Percentiles rank a stretch among this genome's conserved stretches.
Conservation (phyloP, 768 basidiomycete genomes). For the Mycena polygramma region DNA sequence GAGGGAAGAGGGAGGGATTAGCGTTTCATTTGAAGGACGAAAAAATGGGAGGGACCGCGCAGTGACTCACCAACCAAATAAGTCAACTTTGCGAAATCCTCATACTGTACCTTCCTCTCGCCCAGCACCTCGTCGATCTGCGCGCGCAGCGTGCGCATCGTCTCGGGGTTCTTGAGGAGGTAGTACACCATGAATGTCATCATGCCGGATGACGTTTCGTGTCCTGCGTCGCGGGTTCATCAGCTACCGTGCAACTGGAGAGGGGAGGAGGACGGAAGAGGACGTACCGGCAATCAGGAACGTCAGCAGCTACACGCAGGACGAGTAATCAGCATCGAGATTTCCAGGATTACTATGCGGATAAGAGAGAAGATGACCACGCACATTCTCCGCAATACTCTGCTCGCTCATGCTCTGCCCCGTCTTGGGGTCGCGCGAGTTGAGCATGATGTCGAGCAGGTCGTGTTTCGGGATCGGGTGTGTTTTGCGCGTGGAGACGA, state of each 20-base stretch:
- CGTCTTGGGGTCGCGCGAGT: constrained; percentile 58
- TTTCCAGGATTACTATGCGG: too few species aligned
- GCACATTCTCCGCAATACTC: constrained; percentile 58
- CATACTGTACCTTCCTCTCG: constrained; percentile 49
- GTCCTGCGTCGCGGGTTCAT: too few species aligned
- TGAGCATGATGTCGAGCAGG: constrained; percentile 60
- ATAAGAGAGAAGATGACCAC: constrained; percentile 12
- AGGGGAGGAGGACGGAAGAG: too few species aligned
- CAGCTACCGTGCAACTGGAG: too few species aligned
- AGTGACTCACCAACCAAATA: constrained; percentile 44
- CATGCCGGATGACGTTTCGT: constrained; percentile 45
- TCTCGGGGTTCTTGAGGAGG: constrained; percentile 57
- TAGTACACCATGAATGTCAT: constrained; percentile 58
- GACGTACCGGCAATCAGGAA: constrained; percentile 62
- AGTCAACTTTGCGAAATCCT: constrained; percentile 56
- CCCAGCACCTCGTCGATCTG: constrained; percentile 63
- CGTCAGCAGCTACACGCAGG: constrained; percentile 52
- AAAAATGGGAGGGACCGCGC: too few species aligned
- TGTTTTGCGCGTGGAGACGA: constrained; percentile 45
- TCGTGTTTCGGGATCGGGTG: constrained; percentile 56
- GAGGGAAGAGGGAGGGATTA: too few species aligned
- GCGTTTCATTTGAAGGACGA: too few species aligned
- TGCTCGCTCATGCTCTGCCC: constrained; percentile 56
- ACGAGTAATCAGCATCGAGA: neutral
- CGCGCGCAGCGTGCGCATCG: constrained; percentile 57